phyloP scores from a whole-genome alignment of 208 protist species.

The Trypanosoma avium region DNA sequence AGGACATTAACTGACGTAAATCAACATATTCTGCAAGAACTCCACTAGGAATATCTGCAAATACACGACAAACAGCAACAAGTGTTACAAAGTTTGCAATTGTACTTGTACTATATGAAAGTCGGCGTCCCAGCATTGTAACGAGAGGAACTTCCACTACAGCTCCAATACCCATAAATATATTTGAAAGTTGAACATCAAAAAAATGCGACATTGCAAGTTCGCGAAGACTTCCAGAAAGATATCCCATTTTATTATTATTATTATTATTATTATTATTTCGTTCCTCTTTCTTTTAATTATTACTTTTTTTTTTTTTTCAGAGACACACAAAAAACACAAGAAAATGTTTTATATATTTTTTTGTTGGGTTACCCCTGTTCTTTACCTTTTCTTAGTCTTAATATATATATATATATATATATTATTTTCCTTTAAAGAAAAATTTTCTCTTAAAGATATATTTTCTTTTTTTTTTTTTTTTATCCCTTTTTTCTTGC shows the following conservation, averaged over 20 bases:
- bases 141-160: slow-evolving; percentile 75
- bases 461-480: too few relatives aligned
- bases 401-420: too few relatives aligned
- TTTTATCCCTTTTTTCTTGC: too few relatives aligned
- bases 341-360: too few relatives aligned
- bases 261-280: neutral
- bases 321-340: too few relatives aligned
- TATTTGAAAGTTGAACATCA: slow-evolving; percentile 79
- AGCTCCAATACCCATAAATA: slow-evolving; percentile 68
- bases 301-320: neutral
- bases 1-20: slow-evolving; percentile 61
- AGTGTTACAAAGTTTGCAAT: slow-evolving; percentile 70
- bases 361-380: too few relatives aligned
- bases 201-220: slow-evolving; percentile 46
- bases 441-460: too few relatives aligned
- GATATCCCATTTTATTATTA: slow-evolving; percentile 12
- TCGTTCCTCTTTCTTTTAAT: neutral
- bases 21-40: slow-evolving; percentile 67
- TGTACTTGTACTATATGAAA: slow-evolving; percentile 35
- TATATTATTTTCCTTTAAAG: too few relatives aligned
- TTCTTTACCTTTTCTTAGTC: too few relatives aligned
- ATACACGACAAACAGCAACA: slow-evolving; percentile 44
- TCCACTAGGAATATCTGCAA: slow-evolving; percentile 68
- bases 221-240: slow-evolving; percentile 8
- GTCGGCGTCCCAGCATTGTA: slow-evolving; percentile 64